These are phyloP conservation scores for Rhizophlyctis rosea DNA, from an alignment of 192 early-diverging fungal genomes.

Conservation along the genomic window DNA sequence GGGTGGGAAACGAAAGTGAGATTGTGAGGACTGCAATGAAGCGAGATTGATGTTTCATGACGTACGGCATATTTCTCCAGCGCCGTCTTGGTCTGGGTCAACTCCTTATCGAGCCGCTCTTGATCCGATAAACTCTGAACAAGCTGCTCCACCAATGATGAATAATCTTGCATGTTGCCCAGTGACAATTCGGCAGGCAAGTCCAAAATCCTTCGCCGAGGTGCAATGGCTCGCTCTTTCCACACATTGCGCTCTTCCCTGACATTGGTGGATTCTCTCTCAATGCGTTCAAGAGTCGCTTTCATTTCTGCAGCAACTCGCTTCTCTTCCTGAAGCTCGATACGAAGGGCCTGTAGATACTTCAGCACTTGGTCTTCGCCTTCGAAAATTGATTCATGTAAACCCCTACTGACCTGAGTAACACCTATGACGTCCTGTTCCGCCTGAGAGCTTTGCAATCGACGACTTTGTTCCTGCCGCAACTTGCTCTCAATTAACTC, in stretches of 20 bases:
- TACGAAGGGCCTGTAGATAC: slow-evolving; percentile 11
- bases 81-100: slow-evolving; percentile 15
- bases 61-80: slow-evolving; percentile 36
- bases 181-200: slow-evolving; percentile 28
- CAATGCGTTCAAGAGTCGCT: slow-evolving; percentile 3
- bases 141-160: slow-evolving; percentile 43
- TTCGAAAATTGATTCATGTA: too few relatives aligned
- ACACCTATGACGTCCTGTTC: slow-evolving; percentile 14
- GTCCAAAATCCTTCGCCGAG: slow-evolving; percentile 23
- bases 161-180: slow-evolving; percentile 32
- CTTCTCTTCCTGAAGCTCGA: slow-evolving; percentile 10
- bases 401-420: slow-evolving; percentile 6
- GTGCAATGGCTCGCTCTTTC: slow-evolving; percentile 17
- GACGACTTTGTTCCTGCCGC: slow-evolving; percentile 9
- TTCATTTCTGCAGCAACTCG: too few relatives aligned
- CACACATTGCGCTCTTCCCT: slow-evolving; percentile 20
- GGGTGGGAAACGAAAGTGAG: not conserved
- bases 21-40: slow-evolving; percentile 2
- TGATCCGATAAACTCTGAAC: slow-evolving; percentile 39
- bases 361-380: slow-evolving; percentile 25
- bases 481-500: slow-evolving; percentile 26
- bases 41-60: not conserved
- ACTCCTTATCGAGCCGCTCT: slow-evolving; percentile 30
- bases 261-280: slow-evolving; percentile 7
- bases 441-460: slow-evolving; percentile 12